phyloP scores from a whole-genome alignment of 2,329 filamentous ascomycete genomes.

The Exophiala viscosa region DNA sequence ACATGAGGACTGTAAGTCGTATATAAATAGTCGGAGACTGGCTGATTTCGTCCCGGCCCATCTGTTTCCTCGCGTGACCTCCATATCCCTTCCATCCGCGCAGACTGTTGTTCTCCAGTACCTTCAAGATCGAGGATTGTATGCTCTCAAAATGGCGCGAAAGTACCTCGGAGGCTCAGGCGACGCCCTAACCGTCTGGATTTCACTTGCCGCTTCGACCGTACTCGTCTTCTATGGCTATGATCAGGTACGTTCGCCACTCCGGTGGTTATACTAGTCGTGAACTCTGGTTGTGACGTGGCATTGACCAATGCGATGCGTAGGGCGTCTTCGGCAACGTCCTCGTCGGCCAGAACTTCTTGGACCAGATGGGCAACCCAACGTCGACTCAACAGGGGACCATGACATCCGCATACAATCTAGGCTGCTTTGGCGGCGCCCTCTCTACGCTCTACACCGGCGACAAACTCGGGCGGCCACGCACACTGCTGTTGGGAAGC shows the following conservation, averaged over 20 bases:
- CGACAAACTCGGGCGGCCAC: conserved; percentile 46
- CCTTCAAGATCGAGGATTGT: no score
- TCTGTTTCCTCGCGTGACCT: background rate
- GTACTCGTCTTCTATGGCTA: conserved; percentile 51
- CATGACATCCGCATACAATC: conserved; percentile 36
- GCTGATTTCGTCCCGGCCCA: background rate
- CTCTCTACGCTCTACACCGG: conserved; percentile 50
- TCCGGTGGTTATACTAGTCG: background rate
- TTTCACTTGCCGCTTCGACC: conserved; percentile 49
- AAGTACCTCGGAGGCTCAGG: conserved; percentile 52
- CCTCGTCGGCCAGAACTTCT: conserved; percentile 32
- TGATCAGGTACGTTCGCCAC: conserved; percentile 34
- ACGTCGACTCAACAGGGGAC: conserved; percentile 24
- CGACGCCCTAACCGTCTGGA: conserved; percentile 51
- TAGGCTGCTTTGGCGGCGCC: conserved; percentile 50
- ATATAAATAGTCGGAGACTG: no score
- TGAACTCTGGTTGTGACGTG: background rate
- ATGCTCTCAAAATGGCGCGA: conserved; percentile 36
- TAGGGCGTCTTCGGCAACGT: conserved; percentile 38
- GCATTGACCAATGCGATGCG: background rate
- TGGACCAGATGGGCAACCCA: conserved; percentile 28
- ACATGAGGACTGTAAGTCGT: no score
- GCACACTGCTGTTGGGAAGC: conserved; percentile 39
- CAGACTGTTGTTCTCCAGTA: background rate
- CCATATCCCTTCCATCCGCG: background rate